Base-by-base conservation (phyloP, 1,284 basidiomycete species). In the Trichosporon asahii region DNA sequence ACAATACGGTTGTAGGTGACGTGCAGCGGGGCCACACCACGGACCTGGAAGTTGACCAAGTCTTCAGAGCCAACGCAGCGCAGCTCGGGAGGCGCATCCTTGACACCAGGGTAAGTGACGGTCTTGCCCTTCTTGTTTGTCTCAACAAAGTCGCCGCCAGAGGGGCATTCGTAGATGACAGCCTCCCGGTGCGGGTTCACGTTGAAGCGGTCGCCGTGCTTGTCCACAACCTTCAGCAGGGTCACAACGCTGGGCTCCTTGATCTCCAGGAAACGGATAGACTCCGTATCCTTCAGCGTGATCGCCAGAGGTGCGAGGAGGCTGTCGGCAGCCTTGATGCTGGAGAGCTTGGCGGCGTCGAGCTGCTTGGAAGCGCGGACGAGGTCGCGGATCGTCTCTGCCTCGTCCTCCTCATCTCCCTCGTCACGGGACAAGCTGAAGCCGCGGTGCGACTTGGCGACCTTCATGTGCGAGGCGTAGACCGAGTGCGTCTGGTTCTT, bases 131-230 rank as follows among this genome's bases (percentile, higher is more conserved):
- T 69, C 7, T 73, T 57, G 15, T 74, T 61, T 29, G 74, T 71
- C 14, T 73, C 64, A 6, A 76, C 71, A 67, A 83, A 79, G 15
- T 77, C 71, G 2, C 81, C 44, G 85, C 85, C 93, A 4, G 85
- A 86, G 1, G 94, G 94, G 79, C 94, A 97, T 23, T 92, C 91
- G 9, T 90, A 90, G 67, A 96, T 84, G 0, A 88, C 87, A n/a
- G 92, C 86, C 69, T 91, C 88, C n/a, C 87, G 85, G 18, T 89
- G 87, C 55, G 81, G 76, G 0, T 89, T 87, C 46, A 89, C 85
- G 57, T 75, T 91, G 81, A 79, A 91, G 85, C 73, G 89, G 87
- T 77, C 87, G 44, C 88, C 88, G 1, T 88, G 88, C n/a, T 86
- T 83, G 78, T 95, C 94, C 18, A 88, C 76, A 18, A 94, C 88